These are phyloP conservation scores for Xylariaceae sp. DNA, from an alignment of 2,329 filamentous ascomycete genomes.

Conservation along the genomic window DNA sequence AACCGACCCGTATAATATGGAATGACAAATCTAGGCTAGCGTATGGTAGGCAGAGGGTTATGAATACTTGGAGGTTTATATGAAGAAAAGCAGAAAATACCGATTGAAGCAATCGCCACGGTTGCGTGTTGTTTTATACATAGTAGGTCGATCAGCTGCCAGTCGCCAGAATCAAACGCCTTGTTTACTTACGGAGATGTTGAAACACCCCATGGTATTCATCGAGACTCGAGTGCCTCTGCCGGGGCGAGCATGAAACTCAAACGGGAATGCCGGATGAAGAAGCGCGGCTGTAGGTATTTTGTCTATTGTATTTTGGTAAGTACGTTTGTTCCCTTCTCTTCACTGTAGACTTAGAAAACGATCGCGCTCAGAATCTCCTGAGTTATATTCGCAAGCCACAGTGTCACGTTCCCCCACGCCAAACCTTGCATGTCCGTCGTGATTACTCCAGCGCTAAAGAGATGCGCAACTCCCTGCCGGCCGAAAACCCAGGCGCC, in stretches of 20 bases:
- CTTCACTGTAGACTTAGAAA: background rate
- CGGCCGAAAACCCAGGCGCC: constrained; percentile 12
- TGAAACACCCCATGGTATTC: too few relatives aligned
- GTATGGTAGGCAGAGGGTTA: too few relatives aligned
- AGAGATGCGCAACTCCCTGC: background rate
- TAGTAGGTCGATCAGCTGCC: too few relatives aligned
- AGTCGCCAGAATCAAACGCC: too few relatives aligned
- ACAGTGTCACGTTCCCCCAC: constrained; percentile 1
- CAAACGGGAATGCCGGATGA: background rate
- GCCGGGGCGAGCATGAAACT: background rate
- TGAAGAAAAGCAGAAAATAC: too few relatives aligned
- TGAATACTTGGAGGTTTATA: too few relatives aligned
- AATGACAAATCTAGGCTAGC: too few relatives aligned
- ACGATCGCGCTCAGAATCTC: background rate
- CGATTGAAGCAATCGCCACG: too few relatives aligned
- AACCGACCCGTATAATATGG: too few relatives aligned
- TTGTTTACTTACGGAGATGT: too few relatives aligned
- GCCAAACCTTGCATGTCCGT: constrained; percentile 1
- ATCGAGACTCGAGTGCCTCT: background rate
- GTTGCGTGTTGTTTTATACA: too few relatives aligned
- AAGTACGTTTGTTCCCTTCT: background rate
- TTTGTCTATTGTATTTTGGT: background rate
- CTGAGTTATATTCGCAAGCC: background rate
- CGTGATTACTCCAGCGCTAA: background rate
- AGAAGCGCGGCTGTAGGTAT: background rate